Evolutionary conservation across 257 asterid genomes (phyloP), one percentile per base, ranked within the genome.

Genomic region (Rhazya stricta): DNA sequence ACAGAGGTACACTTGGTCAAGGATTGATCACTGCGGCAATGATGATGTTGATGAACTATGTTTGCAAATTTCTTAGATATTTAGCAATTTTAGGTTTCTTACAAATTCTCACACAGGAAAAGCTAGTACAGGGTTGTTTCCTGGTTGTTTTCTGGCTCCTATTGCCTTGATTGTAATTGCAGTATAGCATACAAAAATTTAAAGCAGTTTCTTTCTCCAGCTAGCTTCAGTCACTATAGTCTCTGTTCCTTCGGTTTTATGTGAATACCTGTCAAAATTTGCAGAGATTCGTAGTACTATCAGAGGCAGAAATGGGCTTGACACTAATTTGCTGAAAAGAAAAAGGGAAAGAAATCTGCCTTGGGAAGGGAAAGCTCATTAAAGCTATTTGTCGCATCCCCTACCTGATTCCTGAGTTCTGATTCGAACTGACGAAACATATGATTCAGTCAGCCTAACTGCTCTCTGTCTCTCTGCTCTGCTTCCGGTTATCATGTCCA

Each of bases 1-100:
- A 92, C 97, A 32, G 86, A 90, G 84, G 96, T 92, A 63, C 96
- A 84, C 54, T 77, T 85, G 79, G 79, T 87, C 69, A 36, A 81
- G 8, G 79, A 74, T n/a, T 46, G 81, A 73, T 30, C 72, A 19
- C 56, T 48, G 19, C n/a, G 16, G 18, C 45, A 18, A 2, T 16
- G 39, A 70, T 5, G 13, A 32, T 41, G 56, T 42, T 71, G 56
- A n/a, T 11, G 30, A 43, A 0, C 21, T 21, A n/a, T 45, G 42
- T 37, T 43, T 66, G 37, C 45, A 66, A 13, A 45, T 36, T 37
- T 23, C 43, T 62, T 62, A 61, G 29, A 19, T 1, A 10, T n/a
- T n/a, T 29, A 61, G 34, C 41, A 6, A 0, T 21, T n/a, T n/a
- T n/a, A n/a, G n/a, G 4, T 57, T 60, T 63, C 13, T 68, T 37